Conservation (phyloP, 2,329 filamentous ascomycete genomes). For the Leptodontidium sp. region DNA sequence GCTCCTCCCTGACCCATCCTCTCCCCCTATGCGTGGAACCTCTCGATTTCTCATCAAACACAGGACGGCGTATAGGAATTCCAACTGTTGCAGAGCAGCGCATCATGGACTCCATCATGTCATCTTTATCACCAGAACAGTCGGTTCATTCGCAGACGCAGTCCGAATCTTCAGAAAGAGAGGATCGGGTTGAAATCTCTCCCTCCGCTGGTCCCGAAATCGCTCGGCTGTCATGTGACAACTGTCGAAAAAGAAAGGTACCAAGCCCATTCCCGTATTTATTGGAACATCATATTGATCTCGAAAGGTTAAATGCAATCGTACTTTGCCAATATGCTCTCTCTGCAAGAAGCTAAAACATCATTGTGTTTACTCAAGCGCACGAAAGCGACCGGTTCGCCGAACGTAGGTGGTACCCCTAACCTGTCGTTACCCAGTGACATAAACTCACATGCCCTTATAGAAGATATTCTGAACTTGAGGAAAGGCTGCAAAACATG, state of each 20-base stretch:
- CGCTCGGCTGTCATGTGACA: conserved; percentile 18
- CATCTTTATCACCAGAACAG: neutral
- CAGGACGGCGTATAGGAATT: neutral
- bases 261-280: neutral
- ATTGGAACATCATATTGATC: neutral
- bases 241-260: conserved; percentile 17
- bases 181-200: neutral
- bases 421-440: neutral
- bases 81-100: neutral
- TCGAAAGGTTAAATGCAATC: conserved; percentile 12
- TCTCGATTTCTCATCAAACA: neutral
- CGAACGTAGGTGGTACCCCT: neutral
- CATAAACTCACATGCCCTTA: neutral
- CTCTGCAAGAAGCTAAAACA: conserved; percentile 6
- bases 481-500: conserved; percentile 11
- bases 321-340: conserved; percentile 1
- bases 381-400: conserved; percentile 3
- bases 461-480: conserved; percentile 15
- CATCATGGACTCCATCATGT: neutral
- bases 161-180: conserved; percentile 7
- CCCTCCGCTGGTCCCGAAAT: neutral
- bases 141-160: neutral
- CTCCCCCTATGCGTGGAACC: neutral
- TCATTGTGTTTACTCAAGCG: conserved; percentile 10
- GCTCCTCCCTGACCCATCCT: neutral